These are phyloP conservation scores for Alloascoidea africana DNA, from an alignment of 805 yeast genomes.

Conservation along the genomic window DNA sequence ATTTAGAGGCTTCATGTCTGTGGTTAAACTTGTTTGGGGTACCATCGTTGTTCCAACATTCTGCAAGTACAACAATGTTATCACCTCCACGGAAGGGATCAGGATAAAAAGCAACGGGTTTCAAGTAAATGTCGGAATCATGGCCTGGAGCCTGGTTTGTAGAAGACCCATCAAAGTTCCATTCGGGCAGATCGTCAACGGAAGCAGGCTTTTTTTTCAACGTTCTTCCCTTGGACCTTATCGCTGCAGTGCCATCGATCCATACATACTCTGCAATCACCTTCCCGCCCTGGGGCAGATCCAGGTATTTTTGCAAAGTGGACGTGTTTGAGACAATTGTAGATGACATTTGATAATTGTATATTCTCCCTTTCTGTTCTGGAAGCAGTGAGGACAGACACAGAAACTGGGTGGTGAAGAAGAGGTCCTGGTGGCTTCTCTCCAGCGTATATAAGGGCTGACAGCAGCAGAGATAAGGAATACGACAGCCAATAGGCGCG, in stretches of 20 bases:
- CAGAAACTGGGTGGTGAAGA: no score
- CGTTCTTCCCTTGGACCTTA: constrained; percentile 93
- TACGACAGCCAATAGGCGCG: no score
- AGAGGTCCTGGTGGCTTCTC: no score
- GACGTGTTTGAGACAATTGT: constrained; percentile 36
- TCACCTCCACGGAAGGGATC: constrained; percentile 98
- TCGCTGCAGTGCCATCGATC: constrained; percentile 85
- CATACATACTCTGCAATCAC: constrained; percentile 94
- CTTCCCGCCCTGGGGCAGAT: constrained; percentile 72
- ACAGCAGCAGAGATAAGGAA: no score
- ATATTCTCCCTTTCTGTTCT: no score
- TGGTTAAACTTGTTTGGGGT: constrained; percentile 98
- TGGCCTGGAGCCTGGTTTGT: constrained; percentile 98
- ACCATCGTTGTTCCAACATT: constrained; percentile 97
- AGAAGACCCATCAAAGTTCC: constrained; percentile 99
- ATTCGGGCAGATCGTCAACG: constrained; percentile 86
- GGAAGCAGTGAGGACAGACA: no score
- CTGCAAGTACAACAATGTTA: constrained; percentile 87
- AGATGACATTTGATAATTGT: constrained; percentile 8
- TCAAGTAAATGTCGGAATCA: constrained; percentile 87
- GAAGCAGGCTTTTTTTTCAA: constrained; percentile 49
- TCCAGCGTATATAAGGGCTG: no score
- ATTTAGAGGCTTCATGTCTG: constrained; percentile 92
- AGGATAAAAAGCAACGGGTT: constrained; percentile 90
- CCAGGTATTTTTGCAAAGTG: constrained; percentile 72